Evolutionary conservation across 208 protist species (phyloP), one percentile per base, ranked within the genome.

Genomic region (Leishmania tropica): DNA sequence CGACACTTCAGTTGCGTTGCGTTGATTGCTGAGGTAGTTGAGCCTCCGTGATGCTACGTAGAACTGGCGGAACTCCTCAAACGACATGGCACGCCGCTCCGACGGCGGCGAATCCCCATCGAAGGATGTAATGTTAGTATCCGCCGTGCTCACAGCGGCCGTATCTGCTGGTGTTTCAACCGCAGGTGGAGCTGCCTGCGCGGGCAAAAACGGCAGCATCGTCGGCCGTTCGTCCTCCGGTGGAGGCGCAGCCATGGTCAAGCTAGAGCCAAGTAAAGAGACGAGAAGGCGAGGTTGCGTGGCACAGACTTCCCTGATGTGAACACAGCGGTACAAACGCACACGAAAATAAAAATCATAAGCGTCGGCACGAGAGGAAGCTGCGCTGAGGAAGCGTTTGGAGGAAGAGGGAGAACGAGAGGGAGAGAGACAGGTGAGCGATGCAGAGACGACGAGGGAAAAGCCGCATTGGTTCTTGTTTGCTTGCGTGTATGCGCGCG

Each of bases 51-150:
- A 84, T 21, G 75, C 76, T 56, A 76, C 75, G 70, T 84, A 84
- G 54, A 80, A 72, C 56, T 77, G 35, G 24, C 81, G 75, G 70
- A 84, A 84, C 70, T 84, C 81, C 70, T 84, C 81, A 45, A 64
- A 84, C 19, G 68, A 77, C 76, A 84, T 24, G 6, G 47, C 70
- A 1, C 56, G 76, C 47, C 71, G 71, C 70, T 54, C 45, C 40
- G 28, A 75, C 40, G 45, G 37, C 70, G 21, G 70, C 45, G 45
- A 47, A 37, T 75, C 45, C 21, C 28, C n/a, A 15, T 75, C 45
- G 70, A 35, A 3, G 51, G 73, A 37, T 6, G 51, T 10, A 4
- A 62, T 40, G 51, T 15, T 47, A 8, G 73, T 42, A 56, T 19
- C 51, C 48, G 0, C 6, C 24, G 11, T 54, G 45, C 47, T 54